Base-by-base conservation (phyloP, 495 filamentous ascomycete genomes). In the Glonium stellatum region DNA sequence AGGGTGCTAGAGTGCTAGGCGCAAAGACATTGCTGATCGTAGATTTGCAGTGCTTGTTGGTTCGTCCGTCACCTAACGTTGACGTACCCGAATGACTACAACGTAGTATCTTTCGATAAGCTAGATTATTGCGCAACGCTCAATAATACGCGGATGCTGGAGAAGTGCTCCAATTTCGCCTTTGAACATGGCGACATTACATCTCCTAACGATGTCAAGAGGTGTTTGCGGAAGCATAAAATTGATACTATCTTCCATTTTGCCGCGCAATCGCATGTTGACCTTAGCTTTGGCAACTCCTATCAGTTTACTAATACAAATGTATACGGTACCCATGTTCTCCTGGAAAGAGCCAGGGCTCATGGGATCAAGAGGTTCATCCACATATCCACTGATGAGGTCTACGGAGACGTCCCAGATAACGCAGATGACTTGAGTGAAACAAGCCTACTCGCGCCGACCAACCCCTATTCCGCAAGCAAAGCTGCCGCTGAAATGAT, bases 401-500 rank as follows among this genome's bases (percentile, higher is more conserved):
- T 88, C 4, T 90, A 89, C 66, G 87, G 87, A 51, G 87, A 89
- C 69, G 84, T 85, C 21, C 76, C 79, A 37, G 80, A 80, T 47
- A 84, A 78, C 35, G 80, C 78, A 3, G 81, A 81, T 41, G 84
- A 87, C 64, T 70, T 85, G 56, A 69, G 80, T 4, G 86, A 87
- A 70, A 81, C 79, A 61, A 72, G 67, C 25, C 77, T 84, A 46
- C 73, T 89, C 13, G 78, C 79, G 1, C 87, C 87, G 0, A 89
- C 85, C 25, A 91, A 91, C 65, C 87, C 87, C 22, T 91, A 91
- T 61, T 82, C 86, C 9, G 87, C 86, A 1, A 84, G 80, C 70
- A 91, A 91, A 69, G 87, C 87, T 0, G 87, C 87, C 1, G 87
- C 87, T 18, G 87, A 90, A 72, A 91, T 90, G 87, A 75, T 87